phyloP scores from a whole-genome alignment of 2,329 filamentous ascomycete species.

The Plenodomus tracheiphilus region DNA sequence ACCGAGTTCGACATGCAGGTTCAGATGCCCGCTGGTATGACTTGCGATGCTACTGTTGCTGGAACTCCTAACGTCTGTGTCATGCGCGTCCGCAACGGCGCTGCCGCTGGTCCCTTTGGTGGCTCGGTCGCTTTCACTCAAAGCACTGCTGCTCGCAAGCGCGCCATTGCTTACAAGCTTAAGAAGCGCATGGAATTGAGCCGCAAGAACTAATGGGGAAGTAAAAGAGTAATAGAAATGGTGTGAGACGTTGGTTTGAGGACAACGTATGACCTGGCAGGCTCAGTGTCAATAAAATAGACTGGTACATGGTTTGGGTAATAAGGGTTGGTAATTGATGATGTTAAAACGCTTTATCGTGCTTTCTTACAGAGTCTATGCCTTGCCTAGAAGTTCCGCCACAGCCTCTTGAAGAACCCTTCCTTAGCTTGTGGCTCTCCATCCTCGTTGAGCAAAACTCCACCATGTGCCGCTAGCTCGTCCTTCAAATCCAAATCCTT shows the following conservation, averaged over 20 bases:
- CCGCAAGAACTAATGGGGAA: constrained; percentile 19
- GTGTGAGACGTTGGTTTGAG: not conserved
- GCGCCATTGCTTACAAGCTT: constrained; percentile 60
- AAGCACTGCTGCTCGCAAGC: constrained; percentile 60
- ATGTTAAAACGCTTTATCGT: not conserved
- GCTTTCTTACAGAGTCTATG: not conserved
- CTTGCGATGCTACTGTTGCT: constrained; percentile 63
- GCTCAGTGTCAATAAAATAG: not conserved
- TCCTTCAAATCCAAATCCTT: constrained; percentile 41
- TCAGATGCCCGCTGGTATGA: constrained; percentile 69
- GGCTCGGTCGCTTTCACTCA: constrained; percentile 69
- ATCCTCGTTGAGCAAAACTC: not conserved
- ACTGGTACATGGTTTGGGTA: not conserved
- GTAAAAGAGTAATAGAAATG: not conserved
- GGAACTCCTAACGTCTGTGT: constrained; percentile 66
- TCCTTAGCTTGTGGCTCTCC: constrained; percentile 9
- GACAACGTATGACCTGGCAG: not conserved
- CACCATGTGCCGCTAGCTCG: constrained; percentile 4
- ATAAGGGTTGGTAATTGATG: not conserved
- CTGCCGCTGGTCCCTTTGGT: constrained; percentile 67
- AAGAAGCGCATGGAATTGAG: constrained; percentile 45
- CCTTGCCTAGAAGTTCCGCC: constrained; percentile 9
- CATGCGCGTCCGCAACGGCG: constrained; percentile 65
- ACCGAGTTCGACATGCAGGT: constrained; percentile 67
- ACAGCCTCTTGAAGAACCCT: constrained; percentile 11